These are phyloP conservation scores for Arabidopsis thaliana DNA, from an alignment of 345 rosid genomes.

Conservation along the genomic window TAIR10.1 NC_003070.9:22899501-22900000, in stretches of 20 bases:
- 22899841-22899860: not conserved
- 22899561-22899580: conserved; percentile 43
- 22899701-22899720: conserved; percentile 59
- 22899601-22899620: conserved; percentile 40
- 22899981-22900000: conserved; percentile 81
- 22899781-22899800: conserved; percentile 77
- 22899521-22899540: conserved; percentile 41
- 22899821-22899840: conserved; percentile 41
- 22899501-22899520: conserved; percentile 1
- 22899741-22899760: conserved; percentile 80
- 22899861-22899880: not conserved
- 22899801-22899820: conserved; percentile 73
- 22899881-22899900: not conserved
- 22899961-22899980: conserved; percentile 82
- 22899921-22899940: not conserved
- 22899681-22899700: conserved; percentile 74
- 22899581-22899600: conserved; percentile 43
- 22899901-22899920: too few relatives aligned
- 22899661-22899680: conserved; percentile 61
- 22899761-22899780: conserved; percentile 74
- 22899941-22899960: conserved; percentile 48
- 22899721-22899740: conserved; percentile 85
- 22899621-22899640: conserved; percentile 10
- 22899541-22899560: conserved; percentile 32
- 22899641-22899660: conserved; percentile 12